phyloP scores from a whole-genome alignment of 805 yeast species.

The Ogataea methylovora region DNA sequence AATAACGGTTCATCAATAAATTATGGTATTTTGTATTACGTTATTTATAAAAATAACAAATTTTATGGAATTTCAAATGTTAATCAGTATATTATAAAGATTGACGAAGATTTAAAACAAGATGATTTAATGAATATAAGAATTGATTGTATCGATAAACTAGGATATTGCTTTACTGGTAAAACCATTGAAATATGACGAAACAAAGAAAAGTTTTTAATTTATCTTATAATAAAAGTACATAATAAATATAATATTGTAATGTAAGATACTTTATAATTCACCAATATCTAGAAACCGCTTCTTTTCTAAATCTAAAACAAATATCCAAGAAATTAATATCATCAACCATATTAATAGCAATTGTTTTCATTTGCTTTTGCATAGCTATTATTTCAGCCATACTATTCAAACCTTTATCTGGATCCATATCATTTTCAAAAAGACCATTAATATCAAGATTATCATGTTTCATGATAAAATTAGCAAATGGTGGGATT shows the following conservation, averaged over 20 bases:
- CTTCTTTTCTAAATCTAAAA: neutral
- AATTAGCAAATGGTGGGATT: too few species aligned
- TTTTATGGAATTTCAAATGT: slow-evolving; percentile 19
- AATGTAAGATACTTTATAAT: too few species aligned
- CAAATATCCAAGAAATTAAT: neutral
- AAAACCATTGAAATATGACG: neutral
- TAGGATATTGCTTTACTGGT: slow-evolving; percentile 12
- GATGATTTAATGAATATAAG: slow-evolving; percentile 8
- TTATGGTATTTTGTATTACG: slow-evolving; percentile 18
- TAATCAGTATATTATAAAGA: slow-evolving; percentile 6
- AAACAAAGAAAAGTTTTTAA: neutral
- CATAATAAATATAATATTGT: too few species aligned
- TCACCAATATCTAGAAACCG: neutral
- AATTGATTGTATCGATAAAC: slow-evolving; percentile 16
- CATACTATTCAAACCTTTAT: too few species aligned
- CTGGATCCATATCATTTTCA: too few species aligned
- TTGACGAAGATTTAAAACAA: neutral
- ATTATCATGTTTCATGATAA: neutral
- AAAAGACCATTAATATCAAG: neutral
- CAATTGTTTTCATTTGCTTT: too few species aligned
- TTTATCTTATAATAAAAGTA: too few species aligned
- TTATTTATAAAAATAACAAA: slow-evolving; percentile 21
- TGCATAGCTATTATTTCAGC: too few species aligned
- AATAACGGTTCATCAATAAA: slow-evolving; percentile 9
- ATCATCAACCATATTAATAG: neutral